phyloP scores from a whole-genome alignment of 2,329 filamentous ascomycete species.

The Volutella citrinella region DNA sequence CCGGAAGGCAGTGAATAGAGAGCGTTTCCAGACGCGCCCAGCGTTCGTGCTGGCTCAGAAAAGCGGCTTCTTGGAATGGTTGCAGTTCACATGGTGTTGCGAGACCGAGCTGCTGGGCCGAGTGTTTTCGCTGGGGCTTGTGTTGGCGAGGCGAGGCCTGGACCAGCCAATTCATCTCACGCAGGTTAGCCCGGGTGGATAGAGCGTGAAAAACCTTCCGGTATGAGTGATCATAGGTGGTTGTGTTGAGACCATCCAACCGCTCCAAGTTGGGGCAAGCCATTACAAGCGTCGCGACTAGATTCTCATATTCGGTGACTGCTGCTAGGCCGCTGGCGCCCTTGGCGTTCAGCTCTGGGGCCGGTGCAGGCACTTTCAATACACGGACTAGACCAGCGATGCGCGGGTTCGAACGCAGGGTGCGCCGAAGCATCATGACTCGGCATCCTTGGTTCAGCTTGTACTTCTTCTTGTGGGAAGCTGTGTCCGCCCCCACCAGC shows the following conservation, averaged over 20 bases:
- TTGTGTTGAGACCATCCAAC: slow-evolving; percentile 52
- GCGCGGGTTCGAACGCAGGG: slow-evolving; percentile 50
- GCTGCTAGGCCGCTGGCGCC: too few species aligned
- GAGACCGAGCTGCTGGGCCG: slow-evolving; percentile 28
- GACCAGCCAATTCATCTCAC: slow-evolving; percentile 59
- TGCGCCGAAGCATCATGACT: slow-evolving; percentile 55
- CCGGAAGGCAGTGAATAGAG: slow-evolving; percentile 57
- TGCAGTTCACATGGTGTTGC: slow-evolving; percentile 28
- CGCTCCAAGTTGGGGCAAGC: slow-evolving; percentile 63
- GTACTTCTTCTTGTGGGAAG: slow-evolving; percentile 54
- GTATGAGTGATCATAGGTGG: slow-evolving; percentile 54
- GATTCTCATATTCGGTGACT: slow-evolving; percentile 52
- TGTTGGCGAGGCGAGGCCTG: slow-evolving; percentile 30
- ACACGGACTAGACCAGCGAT: slow-evolving; percentile 54
- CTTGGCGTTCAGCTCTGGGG: slow-evolving; percentile 34
- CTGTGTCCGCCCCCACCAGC: slow-evolving; percentile 55
- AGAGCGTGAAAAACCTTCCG: slow-evolving; percentile 57
- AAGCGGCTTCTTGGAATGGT: slow-evolving; percentile 37
- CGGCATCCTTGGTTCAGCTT: slow-evolving; percentile 52
- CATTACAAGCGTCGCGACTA: slow-evolving; percentile 61
- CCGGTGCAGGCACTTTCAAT: slow-evolving; percentile 51
- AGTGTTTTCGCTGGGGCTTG: slow-evolving; percentile 28
- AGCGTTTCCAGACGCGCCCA: slow-evolving; percentile 56
- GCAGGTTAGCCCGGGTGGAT: slow-evolving; percentile 52
- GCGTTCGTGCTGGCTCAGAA: slow-evolving; percentile 49